phyloP scores from a whole-genome alignment of 164 flowering plant genomes.

The Stephania yunnanensis region DNA sequence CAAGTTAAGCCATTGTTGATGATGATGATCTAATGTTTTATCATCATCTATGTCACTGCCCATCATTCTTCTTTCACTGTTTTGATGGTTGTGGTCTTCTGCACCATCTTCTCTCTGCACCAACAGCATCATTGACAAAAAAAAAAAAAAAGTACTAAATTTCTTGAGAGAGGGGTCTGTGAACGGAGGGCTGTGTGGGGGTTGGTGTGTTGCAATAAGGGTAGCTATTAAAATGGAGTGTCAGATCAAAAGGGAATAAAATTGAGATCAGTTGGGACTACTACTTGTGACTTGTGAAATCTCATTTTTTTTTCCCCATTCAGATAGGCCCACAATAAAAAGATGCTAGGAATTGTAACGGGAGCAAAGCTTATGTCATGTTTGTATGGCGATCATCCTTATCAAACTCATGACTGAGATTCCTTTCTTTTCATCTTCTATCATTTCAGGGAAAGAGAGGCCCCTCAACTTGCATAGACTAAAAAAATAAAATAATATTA shows the following conservation, averaged over 20 bases:
- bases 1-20: conserved; percentile 53
- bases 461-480: background rate
- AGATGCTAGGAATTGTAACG: conserved; percentile 33
- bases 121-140: too few relatives aligned
- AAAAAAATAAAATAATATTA: background rate
- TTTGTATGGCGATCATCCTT: conserved; percentile 10
- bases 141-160: too few relatives aligned
- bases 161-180: background rate
- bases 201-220: background rate
- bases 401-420: conserved; percentile 21
- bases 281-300: background rate
- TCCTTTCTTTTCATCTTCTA: conserved; percentile 22
- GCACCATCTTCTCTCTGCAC: background rate
- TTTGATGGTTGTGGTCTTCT: background rate
- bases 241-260: background rate
- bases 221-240: background rate
- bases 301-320: conserved; percentile 2
- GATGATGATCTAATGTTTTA: conserved; percentile 20
- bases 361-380: conserved; percentile 39
- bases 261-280: background rate
- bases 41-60: conserved; percentile 14
- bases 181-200: background rate
- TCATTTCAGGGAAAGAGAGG: conserved; percentile 7
- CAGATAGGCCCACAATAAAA: conserved; percentile 22
- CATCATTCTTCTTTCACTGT: background rate